Percentiles rank a stretch among this genome's conserved stretches.
Evolutionary conservation across 1,284 basidiomycete species (phyloP).

Genomic region (Lentinus polychrous): DNA sequence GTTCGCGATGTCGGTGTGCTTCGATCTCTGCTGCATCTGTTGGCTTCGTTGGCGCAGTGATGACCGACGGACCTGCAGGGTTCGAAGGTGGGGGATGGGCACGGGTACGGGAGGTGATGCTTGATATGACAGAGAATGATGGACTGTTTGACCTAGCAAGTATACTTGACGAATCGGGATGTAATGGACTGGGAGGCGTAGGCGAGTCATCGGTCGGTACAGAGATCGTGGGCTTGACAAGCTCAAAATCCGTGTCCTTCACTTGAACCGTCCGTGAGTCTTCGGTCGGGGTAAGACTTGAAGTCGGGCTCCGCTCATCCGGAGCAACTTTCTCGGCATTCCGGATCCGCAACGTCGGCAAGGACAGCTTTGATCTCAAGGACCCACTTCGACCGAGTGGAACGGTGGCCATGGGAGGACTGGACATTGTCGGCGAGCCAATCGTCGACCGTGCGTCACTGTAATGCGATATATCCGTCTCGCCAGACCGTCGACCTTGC

Average conservation of each 20-base stretch:
- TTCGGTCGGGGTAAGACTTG: constrained; percentile 33
- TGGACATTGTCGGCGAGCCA: constrained; percentile 12
- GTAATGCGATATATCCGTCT: constrained; percentile 15
- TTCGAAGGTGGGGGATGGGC: background rate
- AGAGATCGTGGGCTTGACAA: constrained; percentile 53
- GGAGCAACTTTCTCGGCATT: background rate
- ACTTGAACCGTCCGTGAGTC: constrained; percentile 55
- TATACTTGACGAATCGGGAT: constrained; percentile 24
- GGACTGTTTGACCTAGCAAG: constrained; percentile 43
- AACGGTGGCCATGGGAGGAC: constrained; percentile 1
- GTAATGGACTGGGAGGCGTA: constrained; percentile 25
- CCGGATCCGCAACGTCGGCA: constrained; percentile 38
- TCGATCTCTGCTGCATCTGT: constrained; percentile 34
- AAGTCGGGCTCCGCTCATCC: constrained; percentile 19
- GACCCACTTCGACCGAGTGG: constrained; percentile 16
- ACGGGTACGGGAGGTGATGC: constrained; percentile 11
- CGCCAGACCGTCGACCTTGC: constrained; percentile 15
- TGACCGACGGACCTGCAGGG: background rate
- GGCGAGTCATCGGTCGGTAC: constrained; percentile 52
- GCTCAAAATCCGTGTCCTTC: constrained; percentile 74
- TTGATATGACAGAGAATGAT: constrained; percentile 36
- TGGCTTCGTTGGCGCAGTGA: background rate
- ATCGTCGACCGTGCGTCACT: constrained; percentile 17
- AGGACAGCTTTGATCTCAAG: constrained; percentile 49
- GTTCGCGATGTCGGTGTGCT: constrained; percentile 68